Evolutionary conservation across 2,329 filamentous ascomycete genomes (phyloP).

Genomic region (Penicillium sp.): DNA sequence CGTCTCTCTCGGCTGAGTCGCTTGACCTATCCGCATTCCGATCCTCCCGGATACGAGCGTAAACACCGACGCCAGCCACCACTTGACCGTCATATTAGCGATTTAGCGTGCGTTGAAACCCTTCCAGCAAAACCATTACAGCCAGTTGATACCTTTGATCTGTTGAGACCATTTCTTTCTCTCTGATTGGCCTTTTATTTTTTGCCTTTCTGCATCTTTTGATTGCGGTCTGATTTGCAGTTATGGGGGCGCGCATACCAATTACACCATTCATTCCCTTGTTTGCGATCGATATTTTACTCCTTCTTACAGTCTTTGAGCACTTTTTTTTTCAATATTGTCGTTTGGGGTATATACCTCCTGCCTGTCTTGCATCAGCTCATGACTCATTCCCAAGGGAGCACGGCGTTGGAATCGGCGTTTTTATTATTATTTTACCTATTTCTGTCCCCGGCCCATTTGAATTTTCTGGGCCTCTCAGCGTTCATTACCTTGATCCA

Average conservation of each 20-base stretch:
- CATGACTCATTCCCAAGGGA: conserved; percentile 17
- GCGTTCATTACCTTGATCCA: background rate
- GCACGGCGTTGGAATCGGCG: conserved; percentile 23
- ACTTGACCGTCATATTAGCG: conserved; percentile 13
- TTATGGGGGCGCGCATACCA: background rate
- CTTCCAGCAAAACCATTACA: conserved; percentile 16
- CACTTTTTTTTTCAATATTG: background rate
- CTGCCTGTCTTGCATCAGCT: conserved; percentile 17
- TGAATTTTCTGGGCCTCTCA: conserved; percentile 1
- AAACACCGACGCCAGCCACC: background rate
- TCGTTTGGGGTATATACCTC: conserved; percentile 6
- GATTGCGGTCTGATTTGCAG: background rate
- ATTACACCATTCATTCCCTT: background rate
- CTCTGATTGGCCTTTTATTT: background rate
- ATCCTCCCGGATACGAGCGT: conserved; percentile 25
- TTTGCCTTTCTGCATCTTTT: conserved; percentile 7
- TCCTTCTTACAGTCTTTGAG: conserved; percentile 10
- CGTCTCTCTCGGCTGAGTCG: conserved; percentile 34
- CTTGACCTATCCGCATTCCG: conserved; percentile 38
- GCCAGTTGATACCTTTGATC: conserved; percentile 12
- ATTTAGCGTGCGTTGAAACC: conserved; percentile 23
- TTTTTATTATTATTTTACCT: conserved; percentile 6
- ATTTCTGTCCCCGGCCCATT: background rate
- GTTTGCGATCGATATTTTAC: background rate
- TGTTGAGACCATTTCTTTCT: conserved; percentile 10